Conservation (phyloP, 306 rosid species). For the Medicago arabica region DNA sequence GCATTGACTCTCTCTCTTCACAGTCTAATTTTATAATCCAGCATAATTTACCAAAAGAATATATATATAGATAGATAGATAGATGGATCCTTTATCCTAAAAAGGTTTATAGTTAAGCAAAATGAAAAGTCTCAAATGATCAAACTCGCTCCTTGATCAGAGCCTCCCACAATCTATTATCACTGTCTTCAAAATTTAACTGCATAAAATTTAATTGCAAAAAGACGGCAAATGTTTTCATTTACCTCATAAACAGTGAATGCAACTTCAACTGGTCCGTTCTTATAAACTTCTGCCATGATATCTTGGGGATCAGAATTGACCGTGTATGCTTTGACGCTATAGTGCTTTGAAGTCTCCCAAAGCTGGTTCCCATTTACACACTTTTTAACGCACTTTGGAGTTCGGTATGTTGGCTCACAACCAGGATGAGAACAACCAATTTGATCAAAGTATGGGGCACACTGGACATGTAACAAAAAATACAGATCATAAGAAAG, state of each 20-base stretch:
- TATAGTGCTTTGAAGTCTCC: constrained; percentile 76
- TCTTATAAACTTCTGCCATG: constrained; percentile 88
- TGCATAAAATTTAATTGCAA: not conserved
- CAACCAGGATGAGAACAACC: constrained; percentile 99
- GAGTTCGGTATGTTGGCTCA: constrained; percentile 83
- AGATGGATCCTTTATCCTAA: constrained; percentile 12
- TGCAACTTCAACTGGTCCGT: constrained; percentile 93
- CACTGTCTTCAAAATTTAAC: not conserved
- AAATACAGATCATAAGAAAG: not conserved
- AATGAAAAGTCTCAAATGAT: constrained; percentile 34
- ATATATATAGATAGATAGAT: not conserved
- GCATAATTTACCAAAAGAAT: constrained; percentile 6
- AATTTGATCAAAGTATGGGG: constrained; percentile 84
- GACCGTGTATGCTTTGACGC: constrained; percentile 71
- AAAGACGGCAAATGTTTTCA: constrained; percentile 36
- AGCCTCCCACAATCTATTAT: not conserved
- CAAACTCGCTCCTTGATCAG: not conserved
- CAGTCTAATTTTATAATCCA: not conserved
- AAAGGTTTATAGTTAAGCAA: not conserved
- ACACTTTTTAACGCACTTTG: constrained; percentile 77
- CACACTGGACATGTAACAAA: constrained; percentile 64
- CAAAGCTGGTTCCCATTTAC: constrained; percentile 71
- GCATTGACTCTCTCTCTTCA: too few species aligned
- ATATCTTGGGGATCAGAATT: constrained; percentile 67
- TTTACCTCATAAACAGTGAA: constrained; percentile 93